Evolutionary conservation across 805 yeast genomes (phyloP), one percentile per base, ranked within the genome.

Genomic region (Metschnikowia rubicola): DNA sequence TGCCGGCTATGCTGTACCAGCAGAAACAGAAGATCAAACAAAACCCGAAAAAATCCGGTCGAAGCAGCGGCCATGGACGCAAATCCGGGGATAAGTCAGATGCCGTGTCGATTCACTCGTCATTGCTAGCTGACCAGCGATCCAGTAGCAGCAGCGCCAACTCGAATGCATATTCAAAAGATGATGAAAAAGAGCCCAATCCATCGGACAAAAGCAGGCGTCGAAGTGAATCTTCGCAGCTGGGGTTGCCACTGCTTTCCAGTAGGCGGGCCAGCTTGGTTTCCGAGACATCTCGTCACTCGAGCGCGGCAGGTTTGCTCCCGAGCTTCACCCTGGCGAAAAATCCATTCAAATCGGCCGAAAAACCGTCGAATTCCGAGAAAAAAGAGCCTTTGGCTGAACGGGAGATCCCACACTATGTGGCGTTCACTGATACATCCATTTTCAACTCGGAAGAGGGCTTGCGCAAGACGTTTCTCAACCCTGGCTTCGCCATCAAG

Each of bases 1-100:
- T 70, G 1, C 74, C 74, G 1, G 50, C 70, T 17, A 65, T 69
- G 47, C 68, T 66, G 61, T 71, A 67, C 49, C 76, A 71, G 54
- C 69, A 70, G 28, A 66, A 68, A 47, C 73, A 71, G 51, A 70
- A 70, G 50, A 43, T 70, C 36, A 44, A 44, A 39, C 41, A 30
- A 11, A 48, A 43, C 33, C 53, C 53, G 35, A 56, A 59, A 39
- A 54, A 57, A 46, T 35, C 36, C 12, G 12, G 43, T 26, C 26
- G 30, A 15, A 10, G 29, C 21, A 17, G 17, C 28, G 37, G 28
- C 28, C 30, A n/a, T 26, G 11, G 13, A 1, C 26, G 26, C 8
- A 21, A 21, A 21, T 5, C 7, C 26, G 26, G 26, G 26, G 26
- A 21, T 21, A 21, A 21, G 5, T 21, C 26, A 3, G 26, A 21